Conservation (phyloP, 495 filamentous ascomycete species). For the Xylaria flabelliformis region DNA sequence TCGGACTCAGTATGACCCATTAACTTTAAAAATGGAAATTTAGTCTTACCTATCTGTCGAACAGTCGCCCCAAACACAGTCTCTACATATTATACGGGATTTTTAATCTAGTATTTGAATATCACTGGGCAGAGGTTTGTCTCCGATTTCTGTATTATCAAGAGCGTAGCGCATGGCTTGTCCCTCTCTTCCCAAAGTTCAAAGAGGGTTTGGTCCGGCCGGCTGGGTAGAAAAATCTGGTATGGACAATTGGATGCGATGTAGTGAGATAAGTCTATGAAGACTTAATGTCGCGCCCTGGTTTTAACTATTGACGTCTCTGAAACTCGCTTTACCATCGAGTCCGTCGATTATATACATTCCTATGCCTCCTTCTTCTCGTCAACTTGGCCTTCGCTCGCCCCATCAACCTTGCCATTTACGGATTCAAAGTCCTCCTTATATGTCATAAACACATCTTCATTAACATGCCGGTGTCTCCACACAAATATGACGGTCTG, state of each 20-base stretch:
- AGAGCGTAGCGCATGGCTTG: neutral
- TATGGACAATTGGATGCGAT: neutral
- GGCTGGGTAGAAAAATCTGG: neutral
- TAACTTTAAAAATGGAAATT: neutral
- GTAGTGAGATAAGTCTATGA: neutral
- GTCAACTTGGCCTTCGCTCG: neutral
- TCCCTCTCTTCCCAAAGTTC: neutral
- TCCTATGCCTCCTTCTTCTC: conserved; percentile 10
- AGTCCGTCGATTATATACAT: neutral
- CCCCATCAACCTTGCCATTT: neutral
- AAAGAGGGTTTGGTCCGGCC: too few relatives aligned
- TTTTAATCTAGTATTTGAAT: too few relatives aligned
- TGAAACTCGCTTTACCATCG: neutral
- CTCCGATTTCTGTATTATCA: neutral
- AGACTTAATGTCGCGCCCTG: neutral
- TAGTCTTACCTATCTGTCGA: neutral
- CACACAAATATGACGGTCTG: conserved; percentile 59
- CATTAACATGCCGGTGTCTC: conserved; percentile 52
- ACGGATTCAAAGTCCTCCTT: conserved; percentile 34
- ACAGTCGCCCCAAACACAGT: neutral
- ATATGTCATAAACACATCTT: conserved; percentile 51
- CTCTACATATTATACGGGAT: too few relatives aligned
- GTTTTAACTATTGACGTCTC: neutral
- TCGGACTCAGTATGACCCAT: neutral
- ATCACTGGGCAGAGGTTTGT: neutral